Evolutionary conservation across 805 yeast genomes (phyloP).

Genomic region (Hanseniaspora clermontiae): DNA sequence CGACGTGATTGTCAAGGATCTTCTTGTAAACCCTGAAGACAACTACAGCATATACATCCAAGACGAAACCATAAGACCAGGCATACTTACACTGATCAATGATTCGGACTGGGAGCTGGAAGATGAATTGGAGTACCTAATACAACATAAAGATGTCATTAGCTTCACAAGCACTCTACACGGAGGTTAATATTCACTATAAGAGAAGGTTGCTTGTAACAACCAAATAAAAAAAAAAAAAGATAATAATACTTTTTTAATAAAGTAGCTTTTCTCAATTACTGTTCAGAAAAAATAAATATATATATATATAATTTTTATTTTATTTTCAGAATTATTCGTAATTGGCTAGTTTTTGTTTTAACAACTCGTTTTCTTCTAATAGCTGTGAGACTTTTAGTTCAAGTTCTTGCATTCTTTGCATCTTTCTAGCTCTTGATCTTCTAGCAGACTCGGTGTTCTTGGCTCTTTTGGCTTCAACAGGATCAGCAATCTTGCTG

Average conservation of each 20-base stretch:
- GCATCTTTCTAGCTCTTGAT: conserved; percentile 85
- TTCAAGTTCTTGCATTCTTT: conserved; percentile 75
- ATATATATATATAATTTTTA: conserved; percentile 5
- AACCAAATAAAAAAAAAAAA: neutral
- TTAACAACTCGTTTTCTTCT: conserved; percentile 51
- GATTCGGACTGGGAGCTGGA: conserved; percentile 96
- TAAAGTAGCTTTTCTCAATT: no score
- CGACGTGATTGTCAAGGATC: conserved; percentile 35
- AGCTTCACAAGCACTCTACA: conserved; percentile 88
- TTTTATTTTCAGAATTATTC: neutral
- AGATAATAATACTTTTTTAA: neutral
- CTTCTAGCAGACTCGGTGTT: conserved; percentile 94
- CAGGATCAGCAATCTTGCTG: conserved; percentile 44
- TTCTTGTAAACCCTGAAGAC: conserved; percentile 45
- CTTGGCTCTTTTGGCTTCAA: conserved; percentile 77
- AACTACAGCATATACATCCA: conserved; percentile 68
- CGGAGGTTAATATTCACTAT: conserved; percentile 49
- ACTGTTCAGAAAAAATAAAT: neutral
- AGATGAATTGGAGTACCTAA: conserved; percentile 69
- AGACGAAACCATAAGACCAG: conserved; percentile 76
- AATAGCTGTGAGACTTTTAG: conserved; percentile 55
- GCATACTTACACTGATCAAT: conserved; percentile 78
- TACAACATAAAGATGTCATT: conserved; percentile 63
- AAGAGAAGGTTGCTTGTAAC: no score
- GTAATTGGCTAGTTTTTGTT: conserved; percentile 31